Conservation (phyloP, 192 early-diverging fungal genomes). For the Spizellomyces punctatus region DNA sequence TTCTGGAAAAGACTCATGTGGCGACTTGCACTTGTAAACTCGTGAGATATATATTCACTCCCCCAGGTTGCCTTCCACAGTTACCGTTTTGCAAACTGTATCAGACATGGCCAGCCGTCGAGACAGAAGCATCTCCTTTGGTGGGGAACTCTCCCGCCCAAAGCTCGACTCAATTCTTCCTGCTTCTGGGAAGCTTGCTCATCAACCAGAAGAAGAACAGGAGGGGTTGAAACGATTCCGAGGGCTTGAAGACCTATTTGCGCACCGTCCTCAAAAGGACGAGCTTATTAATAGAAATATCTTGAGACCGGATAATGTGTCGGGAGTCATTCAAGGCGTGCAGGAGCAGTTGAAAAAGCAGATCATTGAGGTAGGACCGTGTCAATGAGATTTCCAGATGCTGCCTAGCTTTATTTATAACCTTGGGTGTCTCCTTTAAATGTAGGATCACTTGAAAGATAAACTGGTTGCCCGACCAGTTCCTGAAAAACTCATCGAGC, state of each 20-base stretch:
- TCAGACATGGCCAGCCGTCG: not conserved
- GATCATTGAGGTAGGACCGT: conserved; percentile 3
- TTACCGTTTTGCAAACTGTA: no score
- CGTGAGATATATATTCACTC: no score
- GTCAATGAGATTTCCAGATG: not conserved
- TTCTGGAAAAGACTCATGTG: no score
- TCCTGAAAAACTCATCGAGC: not conserved
- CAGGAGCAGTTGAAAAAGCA: conserved; percentile 12
- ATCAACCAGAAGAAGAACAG: not conserved
- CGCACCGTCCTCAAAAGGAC: conserved; percentile 4
- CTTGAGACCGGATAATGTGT: conserved; percentile 6
- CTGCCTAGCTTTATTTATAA: not conserved
- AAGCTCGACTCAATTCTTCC: not conserved
- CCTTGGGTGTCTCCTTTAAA: not conserved
- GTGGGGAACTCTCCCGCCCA: conserved; percentile 8
- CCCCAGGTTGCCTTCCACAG: no score
- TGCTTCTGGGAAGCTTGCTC: not conserved
- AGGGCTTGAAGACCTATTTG: conserved; percentile 11
- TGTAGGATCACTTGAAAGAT: conserved; percentile 12
- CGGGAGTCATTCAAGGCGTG: conserved; percentile 1
- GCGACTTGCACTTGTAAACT: no score
- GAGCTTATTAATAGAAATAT: conserved; percentile 9
- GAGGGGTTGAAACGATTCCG: not conserved
- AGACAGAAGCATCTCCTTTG: conserved; percentile 4
- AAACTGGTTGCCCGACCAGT: not conserved